Evolutionary conservation across 73 alveolate species (phyloP), one percentile per base, ranked within the genome.

Genomic region (Breviolum minutum): DNA sequence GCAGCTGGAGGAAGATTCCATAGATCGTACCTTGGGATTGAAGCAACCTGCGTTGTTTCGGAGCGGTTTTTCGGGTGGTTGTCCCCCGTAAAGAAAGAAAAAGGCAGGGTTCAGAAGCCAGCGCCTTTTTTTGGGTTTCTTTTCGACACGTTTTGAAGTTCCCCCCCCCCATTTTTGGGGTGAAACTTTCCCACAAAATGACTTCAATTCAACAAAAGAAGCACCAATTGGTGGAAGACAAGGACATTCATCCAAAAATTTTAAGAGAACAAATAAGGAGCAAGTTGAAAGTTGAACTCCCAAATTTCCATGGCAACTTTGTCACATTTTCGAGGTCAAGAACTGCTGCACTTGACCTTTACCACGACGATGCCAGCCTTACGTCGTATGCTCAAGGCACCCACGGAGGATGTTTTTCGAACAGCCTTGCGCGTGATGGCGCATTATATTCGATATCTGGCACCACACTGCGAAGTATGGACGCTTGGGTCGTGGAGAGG

Each of bases 321-420:
- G 84, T 74, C 16, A 40, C 10, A 19, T 17, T 17, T 0, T n/a
- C n/a, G 63, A 90, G 87, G 97, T 19, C 98, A 92, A 48, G 76
- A 80, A 64, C 71, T 92, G 62, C 54, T 73, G 9, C 98, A 92
- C 90, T 54, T 74, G 40, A 92, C 91, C 81, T 92, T 92, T 90
- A 61, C 98, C 48, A 40, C 61, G 54, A 92, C 98, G 60, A 63
- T 92, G 40, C 98, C 63, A 22, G 79, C 98, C 8, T 80, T 92
- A 12, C 98, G 98, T 13, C 98, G 98, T 19, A 86, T 86, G 94
- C 63, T 86, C 64, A 86, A 86, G 79, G 94, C 94, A 4, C 94
- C 94, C 19, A 11, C 80, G 29, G 94, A 86, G 17, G 94, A 86
- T 13, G 94, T 86, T 63, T 86, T 86, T 62, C 94, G 94, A 61